Evolutionary conservation across 2,329 filamentous ascomycete genomes (phyloP).

Genomic region (Xylaria sp.): DNA sequence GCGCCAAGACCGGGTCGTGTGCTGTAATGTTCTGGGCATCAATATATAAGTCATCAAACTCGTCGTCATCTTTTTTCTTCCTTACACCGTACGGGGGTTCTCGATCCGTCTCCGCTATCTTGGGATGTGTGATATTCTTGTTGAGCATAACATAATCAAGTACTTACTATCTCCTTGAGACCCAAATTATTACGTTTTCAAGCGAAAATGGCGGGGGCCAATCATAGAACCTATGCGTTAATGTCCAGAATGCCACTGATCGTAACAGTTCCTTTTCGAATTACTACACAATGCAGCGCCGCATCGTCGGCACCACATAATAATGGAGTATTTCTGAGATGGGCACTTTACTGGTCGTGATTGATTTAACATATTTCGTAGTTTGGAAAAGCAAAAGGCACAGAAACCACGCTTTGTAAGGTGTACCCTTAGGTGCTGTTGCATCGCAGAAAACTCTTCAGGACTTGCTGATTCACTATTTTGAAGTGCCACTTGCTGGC

Average conservation of each 20-base stretch:
- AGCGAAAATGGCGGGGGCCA: constrained; percentile 14
- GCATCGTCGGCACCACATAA: not conserved
- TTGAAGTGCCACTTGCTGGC: not conserved
- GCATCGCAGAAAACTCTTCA: not conserved
- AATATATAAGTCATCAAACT: constrained; percentile 28
- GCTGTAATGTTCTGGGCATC: constrained; percentile 26
- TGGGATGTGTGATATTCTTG: constrained; percentile 20
- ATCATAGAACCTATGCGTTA: not conserved
- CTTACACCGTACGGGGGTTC: constrained; percentile 25
- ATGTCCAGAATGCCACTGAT: constrained; percentile 1
- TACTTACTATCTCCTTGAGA: constrained; percentile 6
- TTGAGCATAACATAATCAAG: constrained; percentile 20
- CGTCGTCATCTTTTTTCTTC: constrained; percentile 20
- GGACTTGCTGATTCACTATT: not conserved
- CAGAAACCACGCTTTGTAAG: not conserved
- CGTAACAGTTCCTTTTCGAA: not conserved
- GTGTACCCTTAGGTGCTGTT: not conserved
- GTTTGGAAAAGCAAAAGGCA: not conserved
- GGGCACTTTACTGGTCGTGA: not conserved
- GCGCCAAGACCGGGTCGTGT: constrained; percentile 28
- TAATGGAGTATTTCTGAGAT: not conserved
- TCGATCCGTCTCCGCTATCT: constrained; percentile 24
- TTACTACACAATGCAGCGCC: too few relatives aligned
- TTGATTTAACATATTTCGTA: not conserved
- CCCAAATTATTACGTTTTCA: constrained; percentile 10